Evolutionary conservation across 2,329 filamentous ascomycete genomes (phyloP), one percentile per base, ranked within the genome.

Genomic region (Didymella pomorum): DNA sequence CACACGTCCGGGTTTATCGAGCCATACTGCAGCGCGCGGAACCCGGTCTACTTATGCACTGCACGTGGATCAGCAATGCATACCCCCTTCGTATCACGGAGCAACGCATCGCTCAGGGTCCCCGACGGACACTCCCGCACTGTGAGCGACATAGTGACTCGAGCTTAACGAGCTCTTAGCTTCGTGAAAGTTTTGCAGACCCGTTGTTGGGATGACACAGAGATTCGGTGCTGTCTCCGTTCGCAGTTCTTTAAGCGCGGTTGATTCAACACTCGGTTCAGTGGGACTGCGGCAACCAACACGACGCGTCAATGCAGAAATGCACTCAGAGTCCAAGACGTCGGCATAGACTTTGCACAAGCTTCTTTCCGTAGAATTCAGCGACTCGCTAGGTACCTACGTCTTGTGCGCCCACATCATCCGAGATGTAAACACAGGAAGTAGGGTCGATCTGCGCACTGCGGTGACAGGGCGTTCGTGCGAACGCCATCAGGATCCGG

Each of bases 41-140:
- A 18, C 28, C 55, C 29, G 43, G 25, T 11, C 28, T 47, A 33
- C 28, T 21, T 16, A 26, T 43, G 35, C n/a, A 35, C 31, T n/a
- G 23, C n/a, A 49, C 43, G 29, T 31, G 35, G 48, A 33, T 43
- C 28, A 28, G 26, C 25, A 23, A 46, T 37, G 33, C 28, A 33
- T 20, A n/a, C 20, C 33, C 31, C 33, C 9, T 26, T 37, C 26
- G 26, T 47, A 41, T 29, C 21, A 47, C 31, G 39, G 12, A 52
- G 48, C 25, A 26, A 57, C 28, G 43, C 48, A 42, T 47, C 12
- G 33, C 51, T 33, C 48, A 52, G 55, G 43, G 44, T 45, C 35
- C 18, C 16, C 23, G 28, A 45, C 55, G 49, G 49, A 39, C 51
- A 37, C 54, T 57, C 55, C 55, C 55, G 44, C 44, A 12, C 12